phyloP scores from a whole-genome alignment of 345 rosid species.

The Rhodamnia rubescens region DNA sequence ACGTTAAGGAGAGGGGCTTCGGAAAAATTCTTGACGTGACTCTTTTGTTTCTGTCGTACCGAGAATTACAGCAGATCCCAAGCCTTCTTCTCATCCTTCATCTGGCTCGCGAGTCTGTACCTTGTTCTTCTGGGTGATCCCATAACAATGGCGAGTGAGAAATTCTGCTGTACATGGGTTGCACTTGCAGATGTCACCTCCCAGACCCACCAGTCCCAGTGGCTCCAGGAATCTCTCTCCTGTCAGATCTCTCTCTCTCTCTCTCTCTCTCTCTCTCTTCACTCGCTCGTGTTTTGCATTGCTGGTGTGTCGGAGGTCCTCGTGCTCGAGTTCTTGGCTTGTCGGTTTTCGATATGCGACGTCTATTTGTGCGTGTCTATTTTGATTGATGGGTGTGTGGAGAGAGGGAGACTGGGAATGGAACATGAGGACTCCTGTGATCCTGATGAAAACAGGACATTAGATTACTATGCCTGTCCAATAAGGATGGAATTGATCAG shows the following conservation, averaged over 20 bases:
- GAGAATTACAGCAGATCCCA: background rate
- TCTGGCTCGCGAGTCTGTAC: background rate
- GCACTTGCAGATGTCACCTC: background rate
- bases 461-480: background rate
- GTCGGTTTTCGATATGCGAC: background rate
- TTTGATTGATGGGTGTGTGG: background rate
- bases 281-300: background rate
- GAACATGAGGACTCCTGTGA: background rate
- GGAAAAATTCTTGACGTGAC: background rate
- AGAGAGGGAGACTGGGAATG: background rate
- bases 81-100: background rate
- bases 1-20: background rate
- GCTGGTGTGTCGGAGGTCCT: background rate
- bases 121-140: background rate
- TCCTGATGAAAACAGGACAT: background rate
- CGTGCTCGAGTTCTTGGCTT: background rate
- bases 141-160: background rate
- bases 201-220: slow-evolving; percentile 8
- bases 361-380: background rate
- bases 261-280: background rate
- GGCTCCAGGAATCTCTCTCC: slow-evolving; percentile 29
- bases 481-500: background rate
- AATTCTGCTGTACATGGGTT: background rate
- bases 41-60: background rate
- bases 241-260: slow-evolving; percentile 6